Conservation (phyloP, 495 filamentous ascomycete species). For the Tuber melanosporum region DNA sequence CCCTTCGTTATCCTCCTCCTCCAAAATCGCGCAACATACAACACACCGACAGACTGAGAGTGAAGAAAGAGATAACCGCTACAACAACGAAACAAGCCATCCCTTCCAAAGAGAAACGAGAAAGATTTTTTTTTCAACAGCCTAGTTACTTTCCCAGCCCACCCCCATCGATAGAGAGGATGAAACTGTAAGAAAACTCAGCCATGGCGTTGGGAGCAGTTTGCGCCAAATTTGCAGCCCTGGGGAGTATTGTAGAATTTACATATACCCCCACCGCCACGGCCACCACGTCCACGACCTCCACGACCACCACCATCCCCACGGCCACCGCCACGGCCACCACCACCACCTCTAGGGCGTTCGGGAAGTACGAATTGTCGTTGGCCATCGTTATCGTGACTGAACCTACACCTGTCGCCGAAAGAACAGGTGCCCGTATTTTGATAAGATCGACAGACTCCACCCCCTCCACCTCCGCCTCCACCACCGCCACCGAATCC, state of each 20-base stretch:
- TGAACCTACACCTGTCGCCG: slow-evolving; percentile 19
- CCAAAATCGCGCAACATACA: not conserved
- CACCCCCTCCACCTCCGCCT: not conserved
- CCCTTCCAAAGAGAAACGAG: not conserved
- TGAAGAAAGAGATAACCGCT: not conserved
- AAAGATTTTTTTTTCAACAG: not conserved
- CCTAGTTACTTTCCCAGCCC: not conserved
- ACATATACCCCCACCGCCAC: slow-evolving; percentile 11
- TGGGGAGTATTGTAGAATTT: slow-evolving; percentile 8
- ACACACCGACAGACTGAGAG: not conserved
- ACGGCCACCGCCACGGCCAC: slow-evolving; percentile 17
- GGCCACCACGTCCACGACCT: slow-evolving; percentile 19
- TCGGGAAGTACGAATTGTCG: not conserved
- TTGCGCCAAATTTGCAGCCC: slow-evolving; percentile 4
- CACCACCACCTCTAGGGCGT: slow-evolving; percentile 18
- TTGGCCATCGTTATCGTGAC: slow-evolving; percentile 12
- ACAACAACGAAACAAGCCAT: not conserved
- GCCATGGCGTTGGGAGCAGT: not conserved
- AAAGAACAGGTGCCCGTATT: slow-evolving; percentile 23
- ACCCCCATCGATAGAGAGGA: not conserved
- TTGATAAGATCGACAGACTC: slow-evolving; percentile 16
- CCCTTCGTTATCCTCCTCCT: not conserved
- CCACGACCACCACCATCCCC: slow-evolving; percentile 20
- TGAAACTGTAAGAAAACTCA: not conserved
- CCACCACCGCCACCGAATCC: slow-evolving; percentile 13